Evolutionary conservation across 1,284 basidiomycete species (phyloP).

Genomic region (Melampsora larici-populina): DNA sequence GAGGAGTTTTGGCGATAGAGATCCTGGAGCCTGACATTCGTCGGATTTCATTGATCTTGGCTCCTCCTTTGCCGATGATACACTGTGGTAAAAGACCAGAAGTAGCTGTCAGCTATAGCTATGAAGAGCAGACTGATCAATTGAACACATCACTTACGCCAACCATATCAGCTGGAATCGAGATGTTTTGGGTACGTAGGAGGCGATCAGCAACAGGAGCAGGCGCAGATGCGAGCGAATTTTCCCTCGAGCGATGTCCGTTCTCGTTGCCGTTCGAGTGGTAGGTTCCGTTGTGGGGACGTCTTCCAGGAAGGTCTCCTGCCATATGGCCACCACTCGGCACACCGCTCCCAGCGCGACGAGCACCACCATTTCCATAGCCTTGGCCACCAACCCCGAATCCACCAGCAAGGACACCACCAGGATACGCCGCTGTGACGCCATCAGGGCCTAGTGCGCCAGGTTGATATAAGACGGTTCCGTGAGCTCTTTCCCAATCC

Average conservation of each 20-base stretch:
- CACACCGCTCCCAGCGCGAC: constrained; percentile 46
- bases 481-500: constrained; percentile 89
- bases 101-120: constrained; percentile 9
- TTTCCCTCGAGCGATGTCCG: constrained; percentile 36
- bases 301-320: neutral
- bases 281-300: constrained; percentile 47
- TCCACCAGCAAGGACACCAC: constrained; percentile 59
- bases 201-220: constrained; percentile 60
- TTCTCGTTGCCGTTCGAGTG: constrained; percentile 43
- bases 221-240: constrained; percentile 59
- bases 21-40: constrained; percentile 94
- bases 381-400: constrained; percentile 45
- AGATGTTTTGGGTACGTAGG: constrained; percentile 96
- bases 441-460: constrained; percentile 66
- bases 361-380: constrained; percentile 47
- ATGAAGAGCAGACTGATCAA: neutral
- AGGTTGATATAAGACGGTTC: constrained; percentile 93
- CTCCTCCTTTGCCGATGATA: constrained; percentile 78
- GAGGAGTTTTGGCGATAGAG: constrained; percentile 94
- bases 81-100: constrained; percentile 51
- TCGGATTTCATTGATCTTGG: constrained; percentile 98
- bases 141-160: constrained; percentile 57
- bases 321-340: constrained; percentile 37
- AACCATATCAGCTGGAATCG: constrained; percentile 98
- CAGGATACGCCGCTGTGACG: constrained; percentile 55